Conservation (phyloP, 2,329 filamentous ascomycete genomes). For the Keithomyces neogunnii region DNA sequence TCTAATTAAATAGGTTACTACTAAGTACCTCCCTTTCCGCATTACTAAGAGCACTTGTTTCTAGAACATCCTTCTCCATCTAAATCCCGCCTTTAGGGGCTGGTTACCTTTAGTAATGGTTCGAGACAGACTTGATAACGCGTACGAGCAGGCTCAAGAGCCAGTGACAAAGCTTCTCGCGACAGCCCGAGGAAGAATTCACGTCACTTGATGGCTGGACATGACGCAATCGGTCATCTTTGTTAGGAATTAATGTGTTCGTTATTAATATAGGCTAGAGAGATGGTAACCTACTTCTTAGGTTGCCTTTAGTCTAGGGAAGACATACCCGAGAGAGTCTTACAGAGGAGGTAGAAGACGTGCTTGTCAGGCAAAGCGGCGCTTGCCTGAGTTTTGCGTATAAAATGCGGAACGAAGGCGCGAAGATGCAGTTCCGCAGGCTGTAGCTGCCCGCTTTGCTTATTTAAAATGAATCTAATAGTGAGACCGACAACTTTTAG, state of each 20-base stretch:
- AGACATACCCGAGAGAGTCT: background rate
- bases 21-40: background rate
- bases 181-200: conserved; percentile 1
- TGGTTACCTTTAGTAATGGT: background rate
- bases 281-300: background rate
- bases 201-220: conserved; percentile 2
- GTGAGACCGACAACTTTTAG: too few relatives aligned
- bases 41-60: background rate
- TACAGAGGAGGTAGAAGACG: background rate
- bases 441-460: too few relatives aligned
- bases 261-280: background rate
- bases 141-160: background rate
- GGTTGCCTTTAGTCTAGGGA: background rate
- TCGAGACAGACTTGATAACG: background rate
- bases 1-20: background rate
- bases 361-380: too few relatives aligned
- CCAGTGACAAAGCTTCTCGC: background rate
- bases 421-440: too few relatives aligned
- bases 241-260: conserved; percentile 1
- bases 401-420: too few relatives aligned
- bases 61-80: background rate
- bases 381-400: too few relatives aligned
- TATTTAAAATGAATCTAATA: too few relatives aligned
- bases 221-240: background rate
- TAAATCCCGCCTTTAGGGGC: background rate